Conservation (phyloP, 139 green algal genomes). For the Tetradesmus lagerheimii region DNA sequence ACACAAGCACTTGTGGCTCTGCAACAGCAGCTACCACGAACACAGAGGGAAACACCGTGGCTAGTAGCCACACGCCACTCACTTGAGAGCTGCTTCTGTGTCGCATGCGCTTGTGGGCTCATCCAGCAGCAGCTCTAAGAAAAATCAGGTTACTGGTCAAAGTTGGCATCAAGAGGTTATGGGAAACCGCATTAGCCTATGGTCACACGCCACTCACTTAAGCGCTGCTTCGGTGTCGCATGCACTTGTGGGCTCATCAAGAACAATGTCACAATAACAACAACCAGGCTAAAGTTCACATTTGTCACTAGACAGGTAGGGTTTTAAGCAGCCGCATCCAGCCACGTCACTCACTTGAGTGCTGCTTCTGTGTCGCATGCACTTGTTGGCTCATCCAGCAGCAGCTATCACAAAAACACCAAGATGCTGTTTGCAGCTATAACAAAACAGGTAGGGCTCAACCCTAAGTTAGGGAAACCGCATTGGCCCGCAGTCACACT, state of each 20-base stretch:
- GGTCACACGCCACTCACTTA: no score
- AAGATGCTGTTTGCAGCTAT: background rate
- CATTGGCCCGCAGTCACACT: no score
- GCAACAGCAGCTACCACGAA: background rate
- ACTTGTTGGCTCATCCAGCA: conserved; percentile 89
- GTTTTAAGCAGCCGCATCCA: no score
- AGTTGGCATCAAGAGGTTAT: no score
- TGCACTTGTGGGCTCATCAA: conserved; percentile 88
- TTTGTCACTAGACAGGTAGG: no score
- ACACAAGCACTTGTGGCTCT: no score
- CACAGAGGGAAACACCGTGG: no score
- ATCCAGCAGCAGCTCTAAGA: conserved; percentile 92
- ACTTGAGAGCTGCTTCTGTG: conserved; percentile 61
- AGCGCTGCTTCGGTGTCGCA: conserved; percentile 74
- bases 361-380: conserved; percentile 77
- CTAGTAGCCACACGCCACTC: no score
- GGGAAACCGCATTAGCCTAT: no score
- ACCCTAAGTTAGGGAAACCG: no score
- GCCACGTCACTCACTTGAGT: conserved; percentile 50
- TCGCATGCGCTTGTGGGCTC: conserved; percentile 88
- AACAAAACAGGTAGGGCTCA: no score
- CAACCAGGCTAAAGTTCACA: background rate
- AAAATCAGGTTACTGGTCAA: no score
- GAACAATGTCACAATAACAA: conserved; percentile 52
- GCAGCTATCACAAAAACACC: conserved; percentile 52